Conservation (phyloP, 306 rosid species). For the Cicer arietinum region DNA sequence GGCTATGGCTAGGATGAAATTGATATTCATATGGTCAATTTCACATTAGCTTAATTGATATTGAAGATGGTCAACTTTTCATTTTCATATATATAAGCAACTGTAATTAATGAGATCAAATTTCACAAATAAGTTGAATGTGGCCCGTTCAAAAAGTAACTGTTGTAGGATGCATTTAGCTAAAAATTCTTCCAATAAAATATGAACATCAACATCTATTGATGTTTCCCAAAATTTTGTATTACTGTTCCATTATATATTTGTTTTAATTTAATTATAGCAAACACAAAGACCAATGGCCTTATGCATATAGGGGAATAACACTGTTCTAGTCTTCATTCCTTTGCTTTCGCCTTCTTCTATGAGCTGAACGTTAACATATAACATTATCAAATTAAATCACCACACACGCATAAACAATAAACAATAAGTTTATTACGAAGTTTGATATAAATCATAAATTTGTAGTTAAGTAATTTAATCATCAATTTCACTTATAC, state of each 20-base stretch:
- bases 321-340: slow-evolving; percentile 37
- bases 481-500: too few species aligned
- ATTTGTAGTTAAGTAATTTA: too few species aligned
- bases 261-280: neutral
- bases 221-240: slow-evolving; percentile 14
- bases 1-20: neutral
- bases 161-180: slow-evolving; percentile 1
- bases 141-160: slow-evolving; percentile 29
- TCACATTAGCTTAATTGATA: neutral
- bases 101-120: neutral
- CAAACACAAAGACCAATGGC: neutral
- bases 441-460: too few species aligned
- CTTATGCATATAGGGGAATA: slow-evolving; percentile 1
- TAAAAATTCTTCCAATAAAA: neutral
- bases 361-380: neutral
- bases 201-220: slow-evolving; percentile 24
- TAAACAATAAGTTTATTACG: too few species aligned
- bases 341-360: slow-evolving; percentile 12
- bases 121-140: neutral
- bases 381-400: neutral
- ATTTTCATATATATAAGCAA: slow-evolving; percentile 13
- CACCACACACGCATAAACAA: neutral
- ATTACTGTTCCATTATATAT: neutral
- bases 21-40: neutral
- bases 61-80: neutral